Evolutionary conservation across 1,139 yeast genomes (phyloP).

Genomic region (Candida glucosophila): DNA sequence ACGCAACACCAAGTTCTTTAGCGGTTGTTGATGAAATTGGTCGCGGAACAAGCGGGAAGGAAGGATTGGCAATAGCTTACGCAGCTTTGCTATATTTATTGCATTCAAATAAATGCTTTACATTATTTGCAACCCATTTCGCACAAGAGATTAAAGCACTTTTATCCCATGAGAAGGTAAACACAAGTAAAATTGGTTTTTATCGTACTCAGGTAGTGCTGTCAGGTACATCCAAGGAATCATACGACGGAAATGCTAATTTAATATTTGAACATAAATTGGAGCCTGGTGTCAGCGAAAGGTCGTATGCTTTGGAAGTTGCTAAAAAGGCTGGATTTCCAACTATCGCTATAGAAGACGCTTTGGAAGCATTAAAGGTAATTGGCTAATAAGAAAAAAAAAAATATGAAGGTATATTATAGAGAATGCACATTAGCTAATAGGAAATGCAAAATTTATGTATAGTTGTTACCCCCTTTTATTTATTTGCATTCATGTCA

Average conservation of each 20-base stretch:
- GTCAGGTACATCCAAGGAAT: no score
- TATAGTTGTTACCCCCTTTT: no score
- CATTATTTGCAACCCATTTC: constrained; percentile 90
- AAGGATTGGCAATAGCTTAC: constrained; percentile 86
- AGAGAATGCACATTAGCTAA: no score
- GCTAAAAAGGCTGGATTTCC: constrained; percentile 88
- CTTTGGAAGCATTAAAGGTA: constrained; percentile 28
- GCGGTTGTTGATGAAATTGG: constrained; percentile 97
- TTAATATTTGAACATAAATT: constrained; percentile 36
- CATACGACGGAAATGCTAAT: no score
- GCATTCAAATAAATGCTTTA: constrained; percentile 53
- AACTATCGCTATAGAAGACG: constrained; percentile 41
- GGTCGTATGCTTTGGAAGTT: constrained; percentile 79
- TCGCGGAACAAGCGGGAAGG: constrained; percentile 84
- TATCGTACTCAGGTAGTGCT: no score
- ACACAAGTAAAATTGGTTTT: constrained; percentile 31
- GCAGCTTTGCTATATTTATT: constrained; percentile 62
- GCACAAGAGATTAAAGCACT: constrained; percentile 53
- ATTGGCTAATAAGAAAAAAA: no score
- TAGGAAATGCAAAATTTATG: no score
- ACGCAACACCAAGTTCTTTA: constrained; percentile 69
- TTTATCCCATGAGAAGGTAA: constrained; percentile 16
- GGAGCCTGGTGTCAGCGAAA: constrained; percentile 61
- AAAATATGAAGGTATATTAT: no score
- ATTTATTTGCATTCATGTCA: constrained; percentile 61